Percentiles rank a stretch among this genome's conserved stretches.
phyloP scores from a whole-genome alignment of 495 filamentous ascomycete genomes.

The Neurospora tetraspora region DNA sequence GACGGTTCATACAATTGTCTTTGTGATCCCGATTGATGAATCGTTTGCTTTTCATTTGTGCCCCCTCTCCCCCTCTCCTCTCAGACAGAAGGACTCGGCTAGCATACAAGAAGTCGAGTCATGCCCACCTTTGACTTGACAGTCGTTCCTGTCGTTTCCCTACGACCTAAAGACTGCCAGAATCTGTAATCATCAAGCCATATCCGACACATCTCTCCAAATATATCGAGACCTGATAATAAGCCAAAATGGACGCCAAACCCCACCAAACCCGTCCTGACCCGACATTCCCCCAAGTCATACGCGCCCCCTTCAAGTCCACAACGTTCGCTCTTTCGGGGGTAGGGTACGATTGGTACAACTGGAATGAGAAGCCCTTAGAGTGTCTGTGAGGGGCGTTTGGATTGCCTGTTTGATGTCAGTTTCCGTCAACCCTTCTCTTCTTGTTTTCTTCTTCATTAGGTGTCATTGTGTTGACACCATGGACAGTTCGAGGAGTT shows the following conservation, averaged over 20 bases:
- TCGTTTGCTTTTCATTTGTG: neutral
- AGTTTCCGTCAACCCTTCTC: neutral
- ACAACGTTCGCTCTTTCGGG: neutral
- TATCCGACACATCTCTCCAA: neutral
- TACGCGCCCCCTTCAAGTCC: neutral
- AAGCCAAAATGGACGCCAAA: neutral
- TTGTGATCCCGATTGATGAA: neutral
- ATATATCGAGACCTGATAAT: neutral
- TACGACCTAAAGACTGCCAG: too few species aligned
- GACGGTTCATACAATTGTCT: neutral
- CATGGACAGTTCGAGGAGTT: neutral
- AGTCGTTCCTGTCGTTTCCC: too few species aligned
- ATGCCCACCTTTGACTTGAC: too few species aligned
- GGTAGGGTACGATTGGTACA: neutral
- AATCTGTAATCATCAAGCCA: neutral
- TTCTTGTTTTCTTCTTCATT: neutral
- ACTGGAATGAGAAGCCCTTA: neutral
- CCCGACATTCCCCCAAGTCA: neutral
- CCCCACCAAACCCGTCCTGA: neutral
- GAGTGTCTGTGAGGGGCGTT: neutral
- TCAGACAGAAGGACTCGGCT: too few species aligned
- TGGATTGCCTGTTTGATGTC: neutral
- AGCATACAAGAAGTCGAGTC: too few species aligned
- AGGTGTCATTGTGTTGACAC: neutral
- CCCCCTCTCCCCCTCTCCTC: too few species aligned